Evolutionary conservation across 495 filamentous ascomycete genomes (phyloP), one percentile per base, ranked within the genome.

Genomic region (Margaritispora aquatica): DNA sequence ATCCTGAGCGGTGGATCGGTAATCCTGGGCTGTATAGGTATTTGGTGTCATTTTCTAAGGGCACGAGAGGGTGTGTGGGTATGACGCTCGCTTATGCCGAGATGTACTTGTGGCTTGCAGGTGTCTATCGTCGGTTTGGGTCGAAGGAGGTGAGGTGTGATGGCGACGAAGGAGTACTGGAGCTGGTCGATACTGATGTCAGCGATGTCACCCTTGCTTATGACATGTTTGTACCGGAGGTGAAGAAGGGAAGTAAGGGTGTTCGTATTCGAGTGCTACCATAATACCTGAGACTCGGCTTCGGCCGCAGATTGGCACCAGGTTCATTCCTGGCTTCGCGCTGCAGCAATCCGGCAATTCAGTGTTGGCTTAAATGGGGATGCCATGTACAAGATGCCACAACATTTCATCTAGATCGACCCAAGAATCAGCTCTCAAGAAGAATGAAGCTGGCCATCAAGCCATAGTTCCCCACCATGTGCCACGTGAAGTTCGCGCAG

Each of bases 31-130:
- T 72, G 9, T 67, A 74, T 5, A 63, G 65, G 46, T 77, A 73
- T 56, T 58, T 81, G n/a, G 63, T 78, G 0, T 59, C 75, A 1
- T 78, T 77, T 41, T 67, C 68, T 0, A 74, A 75, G 23, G 81
- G 81, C 0, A 66, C 56, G 7, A 63, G 77, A n/a, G 65, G 59
- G 13, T 84, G 81, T 62, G 9, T 77, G 2, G 80, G 78, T 8
- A 71, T 71, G 60, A 73, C 74, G 52, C 61, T 84, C 17, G 80
- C 75, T 0, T 70, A 73, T 50, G 70, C 69, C 11, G 78, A 83
- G 58, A 65, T 82, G 46, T 73, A 75, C 52, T 66, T 77, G 24
- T 67, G 63, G 2, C n/a, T 82, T 0, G 72, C 74, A 36, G 73
- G 62, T 11, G 49, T 83, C 2, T 79, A 77, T 59, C 69, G 71